These are phyloP conservation scores for Fagus crenata DNA, from an alignment of 306 rosid genomes.

Conservation along the genomic window DNA sequence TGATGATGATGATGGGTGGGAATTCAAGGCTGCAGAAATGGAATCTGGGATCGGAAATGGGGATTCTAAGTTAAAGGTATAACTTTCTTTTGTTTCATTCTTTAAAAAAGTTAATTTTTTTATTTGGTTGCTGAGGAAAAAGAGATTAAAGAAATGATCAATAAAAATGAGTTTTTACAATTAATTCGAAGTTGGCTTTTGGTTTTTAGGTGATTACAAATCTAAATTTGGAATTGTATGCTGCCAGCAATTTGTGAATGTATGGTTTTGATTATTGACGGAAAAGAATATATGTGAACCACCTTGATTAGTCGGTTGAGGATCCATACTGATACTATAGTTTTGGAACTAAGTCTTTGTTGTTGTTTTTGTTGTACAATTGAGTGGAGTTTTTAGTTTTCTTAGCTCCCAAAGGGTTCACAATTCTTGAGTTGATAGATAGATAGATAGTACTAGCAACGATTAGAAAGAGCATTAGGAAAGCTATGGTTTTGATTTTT, in stretches of 20 bases:
- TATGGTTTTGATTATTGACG: conserved; percentile 1
- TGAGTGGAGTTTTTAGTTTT: conserved; percentile 9
- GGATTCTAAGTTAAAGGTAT: conserved; percentile 36
- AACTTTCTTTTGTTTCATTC: background rate
- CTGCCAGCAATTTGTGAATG: background rate
- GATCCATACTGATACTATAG: no score
- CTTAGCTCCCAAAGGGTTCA: conserved; percentile 6
- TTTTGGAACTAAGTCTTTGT: no score
- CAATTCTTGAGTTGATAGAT: no score
- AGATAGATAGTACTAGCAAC: no score
- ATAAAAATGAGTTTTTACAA: background rate
- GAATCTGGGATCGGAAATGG: conserved; percentile 36
- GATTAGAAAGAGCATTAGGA: conserved; percentile 13
- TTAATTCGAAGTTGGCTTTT: background rate
- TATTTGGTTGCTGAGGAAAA: conserved; percentile 13
- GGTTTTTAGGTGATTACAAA: background rate
- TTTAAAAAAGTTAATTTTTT: background rate
- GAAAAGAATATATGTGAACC: no score
- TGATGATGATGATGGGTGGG: conserved; percentile 83
- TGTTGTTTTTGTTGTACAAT: background rate
- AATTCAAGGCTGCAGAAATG: conserved; percentile 76
- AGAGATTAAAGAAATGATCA: background rate
- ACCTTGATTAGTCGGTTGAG: no score
- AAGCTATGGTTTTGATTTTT: background rate
- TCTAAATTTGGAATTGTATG: background rate